A percentile compares a stretch with the other conserved stretches of the same genome.
Evolutionary conservation across 306 rosid genomes (phyloP).

Genomic region (Pyrus betulifolia): DNA sequence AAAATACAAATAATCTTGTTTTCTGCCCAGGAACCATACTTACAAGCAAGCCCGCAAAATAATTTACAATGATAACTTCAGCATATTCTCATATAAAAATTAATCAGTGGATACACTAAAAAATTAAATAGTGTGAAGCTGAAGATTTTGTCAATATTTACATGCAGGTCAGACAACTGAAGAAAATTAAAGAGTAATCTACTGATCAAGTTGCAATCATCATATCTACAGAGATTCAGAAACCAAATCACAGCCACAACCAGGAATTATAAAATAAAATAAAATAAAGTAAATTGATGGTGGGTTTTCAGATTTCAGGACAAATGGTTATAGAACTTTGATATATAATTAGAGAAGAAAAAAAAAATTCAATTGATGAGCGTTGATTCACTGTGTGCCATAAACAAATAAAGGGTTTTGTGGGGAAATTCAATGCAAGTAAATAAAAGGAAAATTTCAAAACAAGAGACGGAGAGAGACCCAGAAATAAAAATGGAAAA

Average conservation of each 20-base stretch:
- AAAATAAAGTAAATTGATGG: background rate
- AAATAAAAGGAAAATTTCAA: background rate
- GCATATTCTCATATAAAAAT: background rate
- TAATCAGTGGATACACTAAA: background rate
- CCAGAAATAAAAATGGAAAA: background rate
- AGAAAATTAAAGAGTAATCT: too few relatives aligned
- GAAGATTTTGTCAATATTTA: slow-evolving; percentile 7
- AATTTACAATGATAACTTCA: slow-evolving; percentile 3
- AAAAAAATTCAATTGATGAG: background rate
- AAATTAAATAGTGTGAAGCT: slow-evolving; percentile 4
- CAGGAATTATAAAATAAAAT: too few relatives aligned
- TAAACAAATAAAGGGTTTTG: background rate
- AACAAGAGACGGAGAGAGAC: background rate
- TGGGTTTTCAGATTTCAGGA: background rate
- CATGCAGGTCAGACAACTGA: background rate
- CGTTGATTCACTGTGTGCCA: background rate
- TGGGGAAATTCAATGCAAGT: background rate
- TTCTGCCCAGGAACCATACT: slow-evolving; percentile 2
- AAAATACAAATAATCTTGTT: slow-evolving; percentile 3
- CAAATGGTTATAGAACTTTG: background rate
- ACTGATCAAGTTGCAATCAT: background rate
- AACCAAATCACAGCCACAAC: background rate
- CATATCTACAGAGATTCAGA: background rate
- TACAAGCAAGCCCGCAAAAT: background rate
- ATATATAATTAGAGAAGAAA: background rate